These are phyloP conservation scores for Martensiomyces pterosporus DNA, from an alignment of 192 early-diverging fungal species.

Conservation along the genomic window DNA sequence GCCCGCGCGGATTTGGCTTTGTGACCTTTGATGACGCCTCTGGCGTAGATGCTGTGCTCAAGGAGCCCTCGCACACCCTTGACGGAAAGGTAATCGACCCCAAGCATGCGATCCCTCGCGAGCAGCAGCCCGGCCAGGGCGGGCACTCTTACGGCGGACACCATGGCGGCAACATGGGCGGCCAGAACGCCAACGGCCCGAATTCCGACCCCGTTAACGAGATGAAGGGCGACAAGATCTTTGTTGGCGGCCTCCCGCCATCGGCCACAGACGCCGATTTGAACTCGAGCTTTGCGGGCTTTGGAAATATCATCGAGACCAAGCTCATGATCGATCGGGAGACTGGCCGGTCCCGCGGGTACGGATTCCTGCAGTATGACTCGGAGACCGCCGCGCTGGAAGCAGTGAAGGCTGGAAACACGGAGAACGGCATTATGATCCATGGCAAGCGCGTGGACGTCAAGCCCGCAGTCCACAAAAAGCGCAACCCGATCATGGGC, in stretches of 20 bases:
- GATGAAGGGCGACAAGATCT: conserved; percentile 68
- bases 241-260: conserved; percentile 84
- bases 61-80: conserved; percentile 61
- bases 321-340: conserved; percentile 80
- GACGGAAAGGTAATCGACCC: conserved; percentile 63
- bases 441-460: conserved; percentile 50
- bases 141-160: not conserved
- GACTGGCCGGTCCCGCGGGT: conserved; percentile 83
- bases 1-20: conserved; percentile 92
- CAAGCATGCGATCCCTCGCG: conserved; percentile 48
- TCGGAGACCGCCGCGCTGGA: conserved; percentile 59
- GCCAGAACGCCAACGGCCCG: not conserved
- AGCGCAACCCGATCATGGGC: conserved; percentile 22
- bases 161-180: conserved; percentile 2
- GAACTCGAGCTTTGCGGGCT: conserved; percentile 74
- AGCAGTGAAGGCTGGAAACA: conserved; percentile 39
- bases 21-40: conserved; percentile 79
- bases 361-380: conserved; percentile 91
- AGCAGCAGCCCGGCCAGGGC: conserved; percentile 16
- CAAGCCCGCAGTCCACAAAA: conserved; percentile 37
- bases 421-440: conserved; percentile 31
- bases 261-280: conserved; percentile 85
- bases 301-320: conserved; percentile 81
- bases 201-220: conserved; percentile 25
- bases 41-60: conserved; percentile 74